phyloP scores from a whole-genome alignment of 345 rosid species.

The Eucalyptus curtisii region DNA sequence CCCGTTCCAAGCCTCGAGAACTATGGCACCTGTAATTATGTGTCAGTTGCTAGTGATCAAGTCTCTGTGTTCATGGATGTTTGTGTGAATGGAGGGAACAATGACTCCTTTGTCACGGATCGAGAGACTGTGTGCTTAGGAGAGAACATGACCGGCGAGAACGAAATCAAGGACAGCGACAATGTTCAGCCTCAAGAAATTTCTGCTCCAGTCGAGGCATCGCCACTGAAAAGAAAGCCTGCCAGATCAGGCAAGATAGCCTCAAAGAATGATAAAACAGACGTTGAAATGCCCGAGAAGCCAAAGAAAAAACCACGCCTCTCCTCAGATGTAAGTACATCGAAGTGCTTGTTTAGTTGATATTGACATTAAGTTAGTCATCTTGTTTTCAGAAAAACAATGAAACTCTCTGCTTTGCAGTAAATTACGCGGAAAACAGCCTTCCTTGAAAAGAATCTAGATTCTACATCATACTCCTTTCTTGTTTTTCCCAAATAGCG shows the following conservation, averaged over 20 bases:
- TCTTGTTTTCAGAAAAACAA: not conserved
- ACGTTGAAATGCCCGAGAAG: conserved; percentile 3
- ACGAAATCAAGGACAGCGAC: not conserved
- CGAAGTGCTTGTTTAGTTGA: not conserved
- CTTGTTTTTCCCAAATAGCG: not conserved
- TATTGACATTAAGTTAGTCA: not conserved
- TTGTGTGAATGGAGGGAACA: not conserved
- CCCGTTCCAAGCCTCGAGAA: not conserved
- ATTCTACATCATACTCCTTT: not conserved
- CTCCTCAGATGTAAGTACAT: conserved; percentile 23
- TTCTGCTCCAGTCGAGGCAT: conserved; percentile 1
- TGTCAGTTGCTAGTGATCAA: not conserved
- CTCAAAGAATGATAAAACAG: not conserved
- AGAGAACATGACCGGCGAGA: not conserved
- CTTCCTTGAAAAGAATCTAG: not conserved
- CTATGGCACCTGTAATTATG: not conserved
- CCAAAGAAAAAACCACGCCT: conserved; percentile 19
- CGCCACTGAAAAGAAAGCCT: conserved; percentile 25
- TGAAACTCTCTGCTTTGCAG: not conserved
- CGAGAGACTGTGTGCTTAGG: not conserved
- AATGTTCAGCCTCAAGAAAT: not conserved
- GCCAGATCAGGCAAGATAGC: not conserved
- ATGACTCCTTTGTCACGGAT: not conserved
- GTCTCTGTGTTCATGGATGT: not conserved
- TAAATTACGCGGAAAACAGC: not conserved